These are phyloP conservation scores for Sextonia rubra DNA, from an alignment of 164 flowering plant species.

Conservation along the genomic window DNA sequence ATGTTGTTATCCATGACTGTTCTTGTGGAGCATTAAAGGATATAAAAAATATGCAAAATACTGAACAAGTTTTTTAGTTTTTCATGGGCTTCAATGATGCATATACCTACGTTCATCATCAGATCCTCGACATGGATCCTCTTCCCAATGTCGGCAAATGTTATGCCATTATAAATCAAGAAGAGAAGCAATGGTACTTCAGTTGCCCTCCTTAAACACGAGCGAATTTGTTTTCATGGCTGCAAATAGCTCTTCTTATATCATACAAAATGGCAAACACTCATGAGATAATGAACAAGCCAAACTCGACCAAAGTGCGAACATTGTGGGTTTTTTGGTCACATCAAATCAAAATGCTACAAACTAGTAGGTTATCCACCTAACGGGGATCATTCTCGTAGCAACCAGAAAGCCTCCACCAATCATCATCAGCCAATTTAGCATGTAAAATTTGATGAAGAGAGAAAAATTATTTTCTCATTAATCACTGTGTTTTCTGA, in stretches of 20 bases:
- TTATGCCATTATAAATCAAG: not conserved
- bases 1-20: not conserved
- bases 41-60: not conserved
- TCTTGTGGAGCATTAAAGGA: not conserved
- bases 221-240: not conserved
- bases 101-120: not conserved
- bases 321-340: not conserved
- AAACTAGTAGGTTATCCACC: slow-evolving; percentile 1
- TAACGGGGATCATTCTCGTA: not conserved
- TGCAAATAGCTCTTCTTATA: not conserved
- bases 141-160: not conserved
- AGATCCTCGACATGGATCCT: not conserved
- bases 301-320: not conserved
- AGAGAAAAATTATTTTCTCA: too few species aligned
- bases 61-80: not conserved
- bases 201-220: not conserved
- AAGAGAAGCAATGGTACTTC: not conserved
- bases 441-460: too few species aligned
- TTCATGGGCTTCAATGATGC: not conserved
- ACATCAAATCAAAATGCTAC: not conserved
- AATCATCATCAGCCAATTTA: too few species aligned
- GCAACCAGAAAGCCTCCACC: not conserved
- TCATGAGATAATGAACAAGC: not conserved
- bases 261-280: not conserved
- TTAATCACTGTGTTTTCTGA: too few species aligned